Percentiles rank a stretch among this genome's conserved stretches.
Conservation (phyloP, 2,329 filamentous ascomycete species). For the Penicillium polonicum region DNA sequence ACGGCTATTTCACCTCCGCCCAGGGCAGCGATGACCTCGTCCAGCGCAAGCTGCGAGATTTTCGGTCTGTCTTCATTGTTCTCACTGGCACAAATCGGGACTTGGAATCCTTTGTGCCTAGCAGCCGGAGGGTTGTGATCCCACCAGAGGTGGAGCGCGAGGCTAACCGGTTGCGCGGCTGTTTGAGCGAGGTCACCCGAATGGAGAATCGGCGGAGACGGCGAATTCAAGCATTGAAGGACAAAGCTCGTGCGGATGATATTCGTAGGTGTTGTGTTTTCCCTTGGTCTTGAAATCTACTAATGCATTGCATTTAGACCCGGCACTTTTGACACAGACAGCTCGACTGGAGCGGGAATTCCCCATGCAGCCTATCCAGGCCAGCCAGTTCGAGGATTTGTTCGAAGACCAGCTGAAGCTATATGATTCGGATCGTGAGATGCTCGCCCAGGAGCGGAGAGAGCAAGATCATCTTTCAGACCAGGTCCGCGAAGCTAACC, state of each 20-base stretch:
- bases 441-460: slow-evolving; percentile 66
- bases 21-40: slow-evolving; percentile 68
- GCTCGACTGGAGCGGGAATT: slow-evolving; percentile 81
- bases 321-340: slow-evolving; percentile 78
- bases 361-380: slow-evolving; percentile 77
- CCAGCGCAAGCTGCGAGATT: slow-evolving; percentile 73
- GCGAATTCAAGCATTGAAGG: slow-evolving; percentile 73
- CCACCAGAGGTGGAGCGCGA: slow-evolving; percentile 78
- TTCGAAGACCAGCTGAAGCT: slow-evolving; percentile 79
- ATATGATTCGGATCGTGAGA: slow-evolving; percentile 76
- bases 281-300: neutral
- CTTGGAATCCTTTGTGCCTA: slow-evolving; percentile 85
- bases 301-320: slow-evolving; percentile 46
- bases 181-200: slow-evolving; percentile 79
- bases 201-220: slow-evolving; percentile 77
- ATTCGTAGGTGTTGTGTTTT: slow-evolving; percentile 58
- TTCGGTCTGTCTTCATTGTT: slow-evolving; percentile 71
- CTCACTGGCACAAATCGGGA: slow-evolving; percentile 77
- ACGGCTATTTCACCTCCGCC: slow-evolving; percentile 77
- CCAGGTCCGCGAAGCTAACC: slow-evolving; percentile 72
- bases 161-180: slow-evolving; percentile 71
- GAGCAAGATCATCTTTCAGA: slow-evolving; percentile 73
- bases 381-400: slow-evolving; percentile 87
- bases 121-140: slow-evolving; percentile 73
- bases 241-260: slow-evolving; percentile 82